Percentiles rank a stretch among this genome's conserved stretches.
phyloP scores from a whole-genome alignment of 768 basidiomycete genomes.

The Leucosporidium creatinivorum region DNA sequence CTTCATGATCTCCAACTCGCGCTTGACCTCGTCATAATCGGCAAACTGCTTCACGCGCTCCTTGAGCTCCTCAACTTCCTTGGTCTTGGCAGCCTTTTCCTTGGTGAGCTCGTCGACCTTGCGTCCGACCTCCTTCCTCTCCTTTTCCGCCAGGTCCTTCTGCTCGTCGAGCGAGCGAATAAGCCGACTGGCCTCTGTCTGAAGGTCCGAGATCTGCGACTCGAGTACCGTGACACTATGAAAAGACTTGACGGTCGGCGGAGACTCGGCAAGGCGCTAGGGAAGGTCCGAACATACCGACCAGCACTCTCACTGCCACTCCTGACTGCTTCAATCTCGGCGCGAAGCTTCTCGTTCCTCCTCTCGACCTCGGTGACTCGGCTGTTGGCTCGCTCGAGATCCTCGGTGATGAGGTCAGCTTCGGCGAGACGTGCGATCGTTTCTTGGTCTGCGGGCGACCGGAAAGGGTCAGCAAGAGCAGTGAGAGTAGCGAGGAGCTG shows the following conservation, averaged over 20 bases:
- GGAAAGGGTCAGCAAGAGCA: neutral
- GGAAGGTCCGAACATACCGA: conserved; percentile 47
- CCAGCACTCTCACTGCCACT: conserved; percentile 66
- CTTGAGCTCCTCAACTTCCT: conserved; percentile 64
- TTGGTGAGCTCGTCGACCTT: conserved; percentile 45
- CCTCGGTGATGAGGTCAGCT: conserved; percentile 88
- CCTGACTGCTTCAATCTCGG: conserved; percentile 85
- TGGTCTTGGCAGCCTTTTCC: conserved; percentile 43
- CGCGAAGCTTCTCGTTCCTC: conserved; percentile 89
- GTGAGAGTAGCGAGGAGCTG: neutral
- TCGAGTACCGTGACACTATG: conserved; percentile 65
- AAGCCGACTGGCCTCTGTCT: conserved; percentile 65
- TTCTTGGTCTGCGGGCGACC: conserved; percentile 65
- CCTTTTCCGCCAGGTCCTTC: conserved; percentile 54
- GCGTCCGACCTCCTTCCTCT: conserved; percentile 56
- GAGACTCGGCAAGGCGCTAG: neutral
- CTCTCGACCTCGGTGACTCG: conserved; percentile 86
- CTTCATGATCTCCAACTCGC: conserved; percentile 98
- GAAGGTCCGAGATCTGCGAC: conserved; percentile 63
- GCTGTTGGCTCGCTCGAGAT: conserved; percentile 89
- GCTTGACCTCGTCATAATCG: conserved; percentile 96
- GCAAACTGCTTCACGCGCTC: conserved; percentile 61
- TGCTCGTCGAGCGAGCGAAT: conserved; percentile 52
- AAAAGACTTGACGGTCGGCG: neutral
- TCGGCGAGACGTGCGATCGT: conserved; percentile 82